phyloP scores from a whole-genome alignment of 2,329 filamentous ascomycete genomes.

The Trichoderma arundinaceum region DNA sequence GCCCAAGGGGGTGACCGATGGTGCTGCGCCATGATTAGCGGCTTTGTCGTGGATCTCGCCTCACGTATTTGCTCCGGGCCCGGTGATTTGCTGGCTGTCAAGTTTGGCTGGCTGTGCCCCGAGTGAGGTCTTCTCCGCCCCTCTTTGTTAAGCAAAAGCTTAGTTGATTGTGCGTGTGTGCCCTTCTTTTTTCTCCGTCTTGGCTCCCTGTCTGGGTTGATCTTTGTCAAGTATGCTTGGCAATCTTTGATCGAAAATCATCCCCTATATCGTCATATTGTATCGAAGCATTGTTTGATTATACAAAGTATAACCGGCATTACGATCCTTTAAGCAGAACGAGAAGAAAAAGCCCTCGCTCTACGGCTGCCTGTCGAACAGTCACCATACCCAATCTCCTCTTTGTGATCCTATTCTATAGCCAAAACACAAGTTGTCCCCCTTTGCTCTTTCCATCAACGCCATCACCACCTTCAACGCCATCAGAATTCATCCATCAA shows the following conservation, averaged over 20 bases:
- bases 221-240: neutral
- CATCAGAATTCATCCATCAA: neutral
- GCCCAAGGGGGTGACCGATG: constrained; percentile 9
- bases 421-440: neutral
- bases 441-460: neutral
- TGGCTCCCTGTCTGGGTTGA: constrained; percentile 3
- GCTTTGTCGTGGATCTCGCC: constrained; percentile 6
- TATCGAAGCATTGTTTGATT: neutral
- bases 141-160: constrained; percentile 24
- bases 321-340: neutral
- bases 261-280: constrained; percentile 3
- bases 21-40: constrained; percentile 29
- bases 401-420: neutral
- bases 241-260: neutral
- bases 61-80: constrained; percentile 5
- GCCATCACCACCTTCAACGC: neutral
- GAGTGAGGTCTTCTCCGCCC: neutral
- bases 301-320: neutral
- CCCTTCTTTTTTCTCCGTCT: constrained; percentile 2
- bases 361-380: neutral
- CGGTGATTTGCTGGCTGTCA: constrained; percentile 8
- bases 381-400: neutral
- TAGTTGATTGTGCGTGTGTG: constrained; percentile 16
- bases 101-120: constrained; percentile 4
- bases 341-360: neutral